phyloP scores from a whole-genome alignment of 1,284 basidiomycete species.

The Blastosporella zonata region DNA sequence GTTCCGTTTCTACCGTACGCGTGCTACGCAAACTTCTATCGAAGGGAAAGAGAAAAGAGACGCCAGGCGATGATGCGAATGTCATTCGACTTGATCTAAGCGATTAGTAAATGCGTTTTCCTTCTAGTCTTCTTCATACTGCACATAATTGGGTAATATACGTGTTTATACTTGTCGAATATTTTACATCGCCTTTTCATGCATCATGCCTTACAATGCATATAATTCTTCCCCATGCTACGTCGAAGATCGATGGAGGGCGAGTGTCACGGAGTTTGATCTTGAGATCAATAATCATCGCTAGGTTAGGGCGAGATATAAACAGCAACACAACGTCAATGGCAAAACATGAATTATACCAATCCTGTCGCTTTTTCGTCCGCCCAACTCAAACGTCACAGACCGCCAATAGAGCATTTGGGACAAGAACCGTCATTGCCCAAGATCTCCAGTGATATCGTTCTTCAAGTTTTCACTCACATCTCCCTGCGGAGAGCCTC shows the following conservation, averaged over 20 bases:
- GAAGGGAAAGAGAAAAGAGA: conserved; percentile 38
- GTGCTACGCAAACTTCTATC: conserved; percentile 43
- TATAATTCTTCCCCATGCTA: neutral
- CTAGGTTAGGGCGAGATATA: conserved; percentile 12
- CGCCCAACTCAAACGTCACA: conserved; percentile 28
- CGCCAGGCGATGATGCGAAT: conserved; percentile 2
- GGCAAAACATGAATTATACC: conserved; percentile 17
- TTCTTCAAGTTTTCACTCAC: conserved; percentile 68
- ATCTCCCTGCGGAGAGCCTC: conserved; percentile 50
- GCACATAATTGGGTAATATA: neutral
- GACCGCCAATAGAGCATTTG: conserved; percentile 16
- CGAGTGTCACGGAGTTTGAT: neutral
- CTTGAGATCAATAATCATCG: neutral
- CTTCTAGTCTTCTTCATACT: neutral
- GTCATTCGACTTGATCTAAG: conserved; percentile 8
- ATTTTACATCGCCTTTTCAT: neutral
- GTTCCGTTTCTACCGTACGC: conserved; percentile 34
- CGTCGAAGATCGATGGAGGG: no score
- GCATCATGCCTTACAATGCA: neutral
- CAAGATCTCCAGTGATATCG: conserved; percentile 42
- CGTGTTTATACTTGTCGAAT: neutral
- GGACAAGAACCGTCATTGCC: conserved; percentile 30
- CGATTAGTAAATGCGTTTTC: neutral
- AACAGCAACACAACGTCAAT: conserved; percentile 14
- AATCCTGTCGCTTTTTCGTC: conserved; percentile 8